phyloP scores from a whole-genome alignment of 2,329 filamentous ascomycete species.

The Alternaria triticimaculans region DNA sequence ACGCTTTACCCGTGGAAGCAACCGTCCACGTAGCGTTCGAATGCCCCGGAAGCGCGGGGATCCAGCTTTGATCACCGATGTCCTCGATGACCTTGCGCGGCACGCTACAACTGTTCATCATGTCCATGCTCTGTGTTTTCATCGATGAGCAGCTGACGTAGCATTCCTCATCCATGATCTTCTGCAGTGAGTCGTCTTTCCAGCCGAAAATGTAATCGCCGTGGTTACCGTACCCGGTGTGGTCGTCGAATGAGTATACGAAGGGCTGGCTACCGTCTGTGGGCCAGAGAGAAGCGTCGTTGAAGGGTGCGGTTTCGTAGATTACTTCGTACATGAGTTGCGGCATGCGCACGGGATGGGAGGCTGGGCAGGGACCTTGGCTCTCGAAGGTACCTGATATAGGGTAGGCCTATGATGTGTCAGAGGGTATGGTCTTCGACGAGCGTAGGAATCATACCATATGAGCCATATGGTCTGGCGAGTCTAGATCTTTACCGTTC shows the following conservation, averaged over 20 bases:
- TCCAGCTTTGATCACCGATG: conserved; percentile 49
- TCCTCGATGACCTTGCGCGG: conserved; percentile 56
- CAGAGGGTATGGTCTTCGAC: background rate
- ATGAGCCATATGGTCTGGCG: conserved; percentile 33
- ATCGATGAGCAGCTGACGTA: conserved; percentile 51
- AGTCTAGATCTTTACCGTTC: conserved; percentile 34
- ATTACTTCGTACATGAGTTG: conserved; percentile 39
- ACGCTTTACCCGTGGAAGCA: background rate
- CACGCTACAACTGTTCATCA: conserved; percentile 57
- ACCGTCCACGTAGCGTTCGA: background rate
- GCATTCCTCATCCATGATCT: conserved; percentile 44
- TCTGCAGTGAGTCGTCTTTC: conserved; percentile 58
- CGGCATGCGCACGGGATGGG: conserved; percentile 51
- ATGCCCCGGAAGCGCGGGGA: conserved; percentile 4
- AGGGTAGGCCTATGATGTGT: conserved; percentile 19
- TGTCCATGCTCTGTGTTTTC: conserved; percentile 54
- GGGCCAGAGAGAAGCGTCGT: conserved; percentile 29
- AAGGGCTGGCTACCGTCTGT: conserved; percentile 42
- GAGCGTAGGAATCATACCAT: conserved; percentile 15
- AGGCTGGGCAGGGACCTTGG: conserved; percentile 59
- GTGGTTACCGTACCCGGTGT: conserved; percentile 57
- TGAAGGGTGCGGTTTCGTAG: conserved; percentile 47
- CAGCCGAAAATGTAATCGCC: conserved; percentile 63
- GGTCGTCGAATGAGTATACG: conserved; percentile 46
- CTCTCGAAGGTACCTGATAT: conserved; percentile 32